Evolutionary conservation across 2,329 filamentous ascomycete species (phyloP), one percentile per base, ranked within the genome.

Genomic region (Beauveria brongniartii): DNA sequence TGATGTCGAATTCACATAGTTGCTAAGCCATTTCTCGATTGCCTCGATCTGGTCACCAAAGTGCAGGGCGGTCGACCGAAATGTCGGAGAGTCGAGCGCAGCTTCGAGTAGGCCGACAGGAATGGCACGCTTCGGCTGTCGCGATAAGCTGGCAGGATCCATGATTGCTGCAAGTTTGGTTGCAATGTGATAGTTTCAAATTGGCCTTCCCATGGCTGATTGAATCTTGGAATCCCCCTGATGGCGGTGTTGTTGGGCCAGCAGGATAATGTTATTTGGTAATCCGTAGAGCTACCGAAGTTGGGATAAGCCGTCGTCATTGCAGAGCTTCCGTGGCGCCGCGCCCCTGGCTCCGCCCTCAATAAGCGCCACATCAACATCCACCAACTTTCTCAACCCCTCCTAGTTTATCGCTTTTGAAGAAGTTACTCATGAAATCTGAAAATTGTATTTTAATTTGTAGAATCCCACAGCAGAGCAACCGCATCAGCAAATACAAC

Each of bases 61-160:
- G 76, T 97, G 91, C 52, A 89, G 78, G 47, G 91, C 85, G 24
- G 90, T 90, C 52, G 92, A 91, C 65, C 94, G 91, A 74, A 97
- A 97, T 41, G 92, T 95, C 28, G 94, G 94, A 44, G 92, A 97
- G 76, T 99, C 94, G 77, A 97, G 89, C 22, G 92, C 90, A 55
- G 94, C 94, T 82, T 99, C 94, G 77, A 93, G 94, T 67, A 97
- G 82, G 63, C 87, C 87, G 41, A 97, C 92, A 50, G 94, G 91
- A 62, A 85, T 79, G 37, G 78, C 75, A 41, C 79, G 75, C 64
- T 67, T 67, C 41, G 64, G 60, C 16, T 67, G 62, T 61, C 65
- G 65, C 43, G 64, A 53, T 47, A 64, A 55, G 18, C 64, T 48
- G 30, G 65, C 64, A 48, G 64, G 47, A 65, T 64, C 63, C 64